Percentiles rank a stretch among this genome's conserved stretches.
These are phyloP conservation scores for Penicillium flavigenum DNA, from an alignment of 495 filamentous ascomycete genomes.

Conservation along the genomic window DNA sequence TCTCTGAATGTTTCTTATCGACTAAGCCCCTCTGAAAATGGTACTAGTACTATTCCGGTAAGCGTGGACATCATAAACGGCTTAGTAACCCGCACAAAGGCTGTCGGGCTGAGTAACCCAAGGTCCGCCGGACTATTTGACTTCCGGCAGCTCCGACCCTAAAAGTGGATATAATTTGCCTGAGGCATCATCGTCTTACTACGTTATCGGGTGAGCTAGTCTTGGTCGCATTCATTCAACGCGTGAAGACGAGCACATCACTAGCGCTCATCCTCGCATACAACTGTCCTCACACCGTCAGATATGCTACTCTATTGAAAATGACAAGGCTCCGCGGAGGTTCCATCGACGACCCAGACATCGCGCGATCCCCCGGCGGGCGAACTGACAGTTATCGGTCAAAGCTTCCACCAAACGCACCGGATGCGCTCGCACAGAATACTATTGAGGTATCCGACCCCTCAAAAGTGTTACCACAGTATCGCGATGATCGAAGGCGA, in stretches of 20 bases:
- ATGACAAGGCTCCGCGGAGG: constrained; percentile 52
- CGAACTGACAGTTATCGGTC: constrained; percentile 37
- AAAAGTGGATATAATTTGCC: constrained; percentile 7
- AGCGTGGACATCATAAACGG: background rate
- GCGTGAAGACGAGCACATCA: background rate
- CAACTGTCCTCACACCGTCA: background rate
- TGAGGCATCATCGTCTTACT: constrained; percentile 18
- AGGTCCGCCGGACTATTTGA: constrained; percentile 1
- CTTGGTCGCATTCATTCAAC: background rate
- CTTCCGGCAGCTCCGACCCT: constrained; percentile 9
- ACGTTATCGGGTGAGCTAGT: constrained; percentile 31
- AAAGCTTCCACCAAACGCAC: constrained; percentile 51
- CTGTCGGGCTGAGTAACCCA: background rate
- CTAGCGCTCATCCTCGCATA: background rate
- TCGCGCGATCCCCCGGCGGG: constrained; percentile 29
- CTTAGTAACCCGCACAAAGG: background rate
- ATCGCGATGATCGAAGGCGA: constrained; percentile 50
- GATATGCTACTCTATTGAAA: constrained; percentile 20
- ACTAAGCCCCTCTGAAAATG: background rate
- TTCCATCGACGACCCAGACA: constrained; percentile 40
- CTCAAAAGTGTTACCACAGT: constrained; percentile 46
- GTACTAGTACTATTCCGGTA: constrained; percentile 3
- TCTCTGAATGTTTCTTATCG: constrained; percentile 11
- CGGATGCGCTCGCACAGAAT: constrained; percentile 46
- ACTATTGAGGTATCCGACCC: constrained; percentile 51